Conservation (phyloP, 768 basidiomycete genomes). For the Leccinum incarnatum region DNA sequence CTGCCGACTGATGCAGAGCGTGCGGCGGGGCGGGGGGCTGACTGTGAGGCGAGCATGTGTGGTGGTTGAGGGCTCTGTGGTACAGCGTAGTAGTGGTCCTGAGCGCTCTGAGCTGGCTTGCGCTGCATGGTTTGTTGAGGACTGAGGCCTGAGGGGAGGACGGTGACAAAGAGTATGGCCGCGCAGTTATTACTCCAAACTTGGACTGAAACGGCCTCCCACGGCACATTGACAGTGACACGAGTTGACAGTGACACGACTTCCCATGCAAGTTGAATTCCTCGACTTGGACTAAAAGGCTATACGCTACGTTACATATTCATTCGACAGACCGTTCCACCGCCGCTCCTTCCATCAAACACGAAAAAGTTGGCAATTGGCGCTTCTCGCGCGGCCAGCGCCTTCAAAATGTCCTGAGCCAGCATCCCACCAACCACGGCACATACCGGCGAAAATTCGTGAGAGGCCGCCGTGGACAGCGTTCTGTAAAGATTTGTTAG, state of each 20-base stretch:
- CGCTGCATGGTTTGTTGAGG: conserved; percentile 35
- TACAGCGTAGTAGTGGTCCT: conserved; percentile 59
- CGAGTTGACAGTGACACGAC: background rate
- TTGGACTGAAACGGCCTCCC: conserved; percentile 14
- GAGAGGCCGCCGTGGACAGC: conserved; percentile 63
- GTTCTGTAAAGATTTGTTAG: conserved; percentile 45
- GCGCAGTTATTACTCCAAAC: conserved; percentile 17
- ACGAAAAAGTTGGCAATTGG: conserved; percentile 91
- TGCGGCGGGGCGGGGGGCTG: conserved; percentile 23
- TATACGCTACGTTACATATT: conserved; percentile 33
- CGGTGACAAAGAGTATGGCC: background rate
- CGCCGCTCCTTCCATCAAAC: conserved; percentile 81
- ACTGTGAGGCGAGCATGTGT: conserved; percentile 29
- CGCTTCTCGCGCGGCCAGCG: conserved; percentile 84
- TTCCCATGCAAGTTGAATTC: background rate
- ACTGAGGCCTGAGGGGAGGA: conserved; percentile 1
- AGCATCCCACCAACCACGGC: conserved; percentile 94
- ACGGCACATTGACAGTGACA: conserved; percentile 4
- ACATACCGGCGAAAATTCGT: conserved; percentile 91
- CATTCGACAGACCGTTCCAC: conserved; percentile 63
- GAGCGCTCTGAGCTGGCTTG: conserved; percentile 43
- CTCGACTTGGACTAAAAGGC: background rate
- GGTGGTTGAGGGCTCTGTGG: conserved; percentile 56
- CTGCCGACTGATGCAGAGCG: conserved; percentile 29
- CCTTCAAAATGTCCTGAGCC: conserved; percentile 92